Evolutionary conservation across 495 filamentous ascomycete species (phyloP).

Genomic region (Hyphodiscus hymeniophilus): DNA sequence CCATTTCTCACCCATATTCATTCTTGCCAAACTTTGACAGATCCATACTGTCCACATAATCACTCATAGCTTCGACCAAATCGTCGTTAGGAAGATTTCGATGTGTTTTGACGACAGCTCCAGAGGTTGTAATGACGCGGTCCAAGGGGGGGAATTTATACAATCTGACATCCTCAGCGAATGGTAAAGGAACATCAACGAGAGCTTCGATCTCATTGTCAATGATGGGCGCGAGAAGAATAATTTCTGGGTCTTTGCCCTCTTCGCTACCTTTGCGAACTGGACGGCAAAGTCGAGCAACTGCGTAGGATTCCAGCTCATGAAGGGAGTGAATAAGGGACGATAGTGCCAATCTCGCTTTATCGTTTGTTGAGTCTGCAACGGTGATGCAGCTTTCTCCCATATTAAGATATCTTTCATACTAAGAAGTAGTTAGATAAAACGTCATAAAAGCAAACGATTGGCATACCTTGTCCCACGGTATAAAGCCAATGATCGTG

Average conservation of each 20-base stretch:
- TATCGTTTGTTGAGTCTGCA: slow-evolving; percentile 61
- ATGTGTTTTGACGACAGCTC: slow-evolving; percentile 75
- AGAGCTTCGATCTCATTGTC: slow-evolving; percentile 81
- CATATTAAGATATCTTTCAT: slow-evolving; percentile 79
- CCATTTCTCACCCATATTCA: slow-evolving; percentile 56
- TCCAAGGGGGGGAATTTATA: slow-evolving; percentile 91
- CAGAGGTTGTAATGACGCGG: slow-evolving; percentile 79
- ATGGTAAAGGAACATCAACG: slow-evolving; percentile 88
- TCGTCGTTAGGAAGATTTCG: slow-evolving; percentile 75
- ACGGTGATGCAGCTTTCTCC: slow-evolving; percentile 67
- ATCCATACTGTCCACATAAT: slow-evolving; percentile 93
- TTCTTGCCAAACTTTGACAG: slow-evolving; percentile 48
- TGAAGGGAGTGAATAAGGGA: slow-evolving; percentile 83
- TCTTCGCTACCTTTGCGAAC: too few species aligned
- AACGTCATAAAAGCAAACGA: not conserved
- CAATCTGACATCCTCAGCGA: slow-evolving; percentile 79
- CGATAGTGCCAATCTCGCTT: slow-evolving; percentile 73
- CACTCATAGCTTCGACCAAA: slow-evolving; percentile 70
- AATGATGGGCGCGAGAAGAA: slow-evolving; percentile 77
- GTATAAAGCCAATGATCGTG: slow-evolving; percentile 81
- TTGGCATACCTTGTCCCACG: slow-evolving; percentile 53
- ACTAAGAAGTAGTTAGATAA: slow-evolving; percentile 39
- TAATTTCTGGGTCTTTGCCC: slow-evolving; percentile 60
- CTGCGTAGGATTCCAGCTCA: slow-evolving; percentile 78
- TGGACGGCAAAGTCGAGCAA: slow-evolving; percentile 75